Base-by-base conservation (phyloP, 2,329 filamentous ascomycete species). In the Davidsoniella eucalypti region DNA sequence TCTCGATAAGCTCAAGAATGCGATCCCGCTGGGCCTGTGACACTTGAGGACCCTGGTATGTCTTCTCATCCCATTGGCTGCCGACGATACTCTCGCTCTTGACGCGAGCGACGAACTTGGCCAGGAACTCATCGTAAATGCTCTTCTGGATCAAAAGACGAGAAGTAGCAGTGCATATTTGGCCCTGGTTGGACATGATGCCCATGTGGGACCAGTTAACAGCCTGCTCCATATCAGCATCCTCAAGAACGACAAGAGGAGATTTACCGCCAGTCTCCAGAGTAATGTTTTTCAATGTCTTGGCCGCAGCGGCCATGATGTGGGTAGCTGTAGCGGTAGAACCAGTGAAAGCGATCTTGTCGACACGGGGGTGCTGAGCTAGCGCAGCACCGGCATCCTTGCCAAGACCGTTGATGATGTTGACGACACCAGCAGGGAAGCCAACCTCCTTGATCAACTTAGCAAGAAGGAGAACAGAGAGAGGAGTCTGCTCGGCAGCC, bases 291-390 rank as follows among this genome's bases (percentile, higher is more conserved):
- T 78, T 78, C 60, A 74, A 61, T 38, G 66, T 83, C 0, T 69
- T 65, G 1, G 76, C 69, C 0, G 81, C 80, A 64, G 75, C 69
- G 58, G 80, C 80, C 80, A 84, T 84, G 53, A 85, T 82, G 57
- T 80, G 71, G 51, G 73, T 73, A 9, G 77, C 82, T 1, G 80
- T 85, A 5, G 67, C 68, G 1, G 81, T 85, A 40, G 73, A 80
- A 42, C 82, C 82, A 0, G 82, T 86, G 56, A 87, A 87, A 0
- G 81, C 79, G 54, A 86, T 69, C 66, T 85, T 85, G 59, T 82
- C 77, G 23, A 86, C 72, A 26, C 71, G 71, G 6, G 72, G 63
- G 60, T 86, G 82, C 43, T 69, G 65, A 1, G 76, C 78, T 16
- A 86, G 68, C 1, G 80, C 78, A 3, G 76, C 69, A 9, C 82